Conservation (phyloP, 257 asterid species). For the Ocimum tenuiflorum region DNA sequence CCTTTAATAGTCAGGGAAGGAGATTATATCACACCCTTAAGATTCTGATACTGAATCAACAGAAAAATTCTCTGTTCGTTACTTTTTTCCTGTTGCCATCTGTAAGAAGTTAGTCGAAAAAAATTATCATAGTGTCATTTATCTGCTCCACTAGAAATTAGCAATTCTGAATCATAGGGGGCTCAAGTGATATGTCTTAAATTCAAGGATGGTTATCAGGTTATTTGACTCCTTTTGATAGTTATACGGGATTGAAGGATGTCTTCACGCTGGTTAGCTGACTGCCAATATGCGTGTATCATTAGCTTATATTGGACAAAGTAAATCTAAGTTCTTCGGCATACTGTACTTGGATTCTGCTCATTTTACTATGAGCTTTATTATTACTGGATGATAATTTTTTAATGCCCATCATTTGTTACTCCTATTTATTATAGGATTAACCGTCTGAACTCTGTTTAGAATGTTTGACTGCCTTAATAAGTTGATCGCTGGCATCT, state of each 20-base stretch:
- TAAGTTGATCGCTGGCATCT: too few species aligned
- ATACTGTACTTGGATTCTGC: background rate
- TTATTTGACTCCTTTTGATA: background rate
- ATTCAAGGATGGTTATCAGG: background rate
- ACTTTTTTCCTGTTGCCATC: background rate
- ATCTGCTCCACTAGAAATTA: background rate
- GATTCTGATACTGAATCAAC: background rate
- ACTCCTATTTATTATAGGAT: too few species aligned
- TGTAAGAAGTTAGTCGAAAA: background rate
- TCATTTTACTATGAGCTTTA: background rate
- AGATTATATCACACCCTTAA: background rate
- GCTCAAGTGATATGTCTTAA: background rate
- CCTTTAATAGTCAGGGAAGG: background rate
- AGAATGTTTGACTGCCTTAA: too few species aligned
- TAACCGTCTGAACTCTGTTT: too few species aligned
- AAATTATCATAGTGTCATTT: background rate
- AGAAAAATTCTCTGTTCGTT: background rate
- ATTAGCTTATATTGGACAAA: background rate
- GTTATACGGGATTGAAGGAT: background rate
- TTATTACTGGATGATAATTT: background rate
- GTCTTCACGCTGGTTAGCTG: background rate
- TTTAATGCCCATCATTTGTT: too few species aligned
- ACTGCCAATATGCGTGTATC: background rate
- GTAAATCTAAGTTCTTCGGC: background rate
- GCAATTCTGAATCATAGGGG: background rate